phyloP scores from a whole-genome alignment of 2,329 filamentous ascomycete genomes.

The Colletotrichum lentis region DNA sequence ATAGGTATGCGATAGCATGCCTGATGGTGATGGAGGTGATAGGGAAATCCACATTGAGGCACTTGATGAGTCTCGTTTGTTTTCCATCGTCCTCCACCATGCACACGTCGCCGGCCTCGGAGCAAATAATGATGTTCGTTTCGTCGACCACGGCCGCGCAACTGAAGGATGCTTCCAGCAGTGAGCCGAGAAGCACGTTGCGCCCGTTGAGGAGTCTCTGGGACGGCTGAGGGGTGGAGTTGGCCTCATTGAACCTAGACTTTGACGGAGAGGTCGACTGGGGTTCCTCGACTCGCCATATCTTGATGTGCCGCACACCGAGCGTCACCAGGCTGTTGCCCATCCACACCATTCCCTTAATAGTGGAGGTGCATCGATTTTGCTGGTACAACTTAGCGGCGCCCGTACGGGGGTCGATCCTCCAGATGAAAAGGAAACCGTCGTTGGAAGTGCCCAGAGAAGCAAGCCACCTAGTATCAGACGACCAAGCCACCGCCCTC shows the following conservation, averaged over 20 bases:
- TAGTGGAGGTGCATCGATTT: constrained; percentile 87
- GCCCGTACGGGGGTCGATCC: constrained; percentile 81
- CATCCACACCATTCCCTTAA: constrained; percentile 91
- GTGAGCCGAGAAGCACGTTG: constrained; percentile 82
- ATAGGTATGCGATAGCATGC: constrained; percentile 69
- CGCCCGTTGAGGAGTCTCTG: constrained; percentile 83
- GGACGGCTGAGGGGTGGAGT: constrained; percentile 40
- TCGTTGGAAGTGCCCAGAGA: constrained; percentile 90
- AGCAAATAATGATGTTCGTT: constrained; percentile 80
- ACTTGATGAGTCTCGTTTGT: constrained; percentile 73
- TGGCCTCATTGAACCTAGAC: constrained; percentile 56
- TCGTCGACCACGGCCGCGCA: constrained; percentile 77
- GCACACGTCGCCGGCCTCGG: constrained; percentile 90
- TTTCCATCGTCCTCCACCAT: constrained; percentile 80
- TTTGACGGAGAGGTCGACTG: constrained; percentile 69
- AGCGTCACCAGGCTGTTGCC: constrained; percentile 84
- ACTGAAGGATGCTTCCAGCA: constrained; percentile 86
- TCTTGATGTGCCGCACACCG: constrained; percentile 89
- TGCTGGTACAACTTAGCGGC: constrained; percentile 82
- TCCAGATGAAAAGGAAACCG: constrained; percentile 93
- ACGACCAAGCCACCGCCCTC: constrained; percentile 86
- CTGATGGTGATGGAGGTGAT: constrained; percentile 73
- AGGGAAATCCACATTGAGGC: constrained; percentile 72
- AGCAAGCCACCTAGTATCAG: constrained; percentile 84
- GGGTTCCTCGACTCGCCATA: constrained; percentile 84